A percentile compares a stretch with the other conserved stretches of the same genome.
Evolutionary conservation across 768 basidiomycete species (phyloP).

Genomic region (Mycena haematopus): DNA sequence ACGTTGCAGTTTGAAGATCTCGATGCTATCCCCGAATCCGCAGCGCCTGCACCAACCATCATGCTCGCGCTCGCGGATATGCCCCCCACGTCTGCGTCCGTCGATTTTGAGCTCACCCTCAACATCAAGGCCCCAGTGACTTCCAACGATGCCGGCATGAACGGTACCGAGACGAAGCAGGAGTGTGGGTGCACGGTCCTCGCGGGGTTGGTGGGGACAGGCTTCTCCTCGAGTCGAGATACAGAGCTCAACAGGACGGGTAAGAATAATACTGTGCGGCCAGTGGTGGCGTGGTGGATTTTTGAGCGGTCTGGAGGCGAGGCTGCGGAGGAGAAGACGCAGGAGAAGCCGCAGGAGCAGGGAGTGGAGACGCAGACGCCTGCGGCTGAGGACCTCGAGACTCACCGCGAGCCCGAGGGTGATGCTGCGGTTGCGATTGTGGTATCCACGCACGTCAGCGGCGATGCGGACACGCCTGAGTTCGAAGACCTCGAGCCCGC

Average conservation of each 20-base stretch:
- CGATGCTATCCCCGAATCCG: background rate
- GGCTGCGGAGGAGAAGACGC: no score
- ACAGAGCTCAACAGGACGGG: constrained; percentile 12
- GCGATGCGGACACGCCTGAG: no score
- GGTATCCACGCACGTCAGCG: no score
- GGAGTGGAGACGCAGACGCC: no score
- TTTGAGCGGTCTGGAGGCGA: no score
- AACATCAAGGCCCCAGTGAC: constrained; percentile 2
- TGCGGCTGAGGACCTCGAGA: no score
- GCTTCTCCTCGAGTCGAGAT: constrained; percentile 23
- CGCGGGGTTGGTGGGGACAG: constrained; percentile 20
- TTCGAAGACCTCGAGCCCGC: no score
- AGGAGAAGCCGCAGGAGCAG: no score
- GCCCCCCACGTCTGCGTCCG: constrained; percentile 5
- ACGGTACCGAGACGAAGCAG: constrained; percentile 15
- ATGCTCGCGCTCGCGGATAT: constrained; percentile 8
- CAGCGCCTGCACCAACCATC: background rate
- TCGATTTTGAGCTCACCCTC: constrained; percentile 7
- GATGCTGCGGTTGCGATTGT: no score
- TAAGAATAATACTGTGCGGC: constrained; percentile 24
- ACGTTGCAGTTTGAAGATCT: constrained; percentile 9
- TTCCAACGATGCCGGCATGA: constrained; percentile 1
- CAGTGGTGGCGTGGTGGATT: constrained; percentile 26
- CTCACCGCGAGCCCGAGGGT: no score
- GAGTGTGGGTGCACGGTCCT: constrained; percentile 18